Percentiles rank a stretch among this genome's conserved stretches.
These are phyloP conservation scores for Ogataea minuta DNA, from an alignment of 805 yeast genomes.

Conservation along the genomic window DNA sequence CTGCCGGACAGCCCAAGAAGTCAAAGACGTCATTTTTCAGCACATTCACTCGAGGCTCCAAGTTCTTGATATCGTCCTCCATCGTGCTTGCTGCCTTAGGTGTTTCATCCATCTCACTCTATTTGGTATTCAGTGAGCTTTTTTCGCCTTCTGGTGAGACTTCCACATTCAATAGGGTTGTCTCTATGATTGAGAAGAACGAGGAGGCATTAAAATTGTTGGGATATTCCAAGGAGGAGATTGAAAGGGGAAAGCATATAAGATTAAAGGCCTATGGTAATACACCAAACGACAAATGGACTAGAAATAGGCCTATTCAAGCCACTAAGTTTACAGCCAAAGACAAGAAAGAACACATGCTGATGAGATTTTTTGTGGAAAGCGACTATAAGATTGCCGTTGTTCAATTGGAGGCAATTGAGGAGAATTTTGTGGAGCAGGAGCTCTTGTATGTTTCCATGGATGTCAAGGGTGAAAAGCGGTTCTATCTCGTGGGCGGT, in stretches of 20 bases:
- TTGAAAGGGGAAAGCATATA: constrained; percentile 41
- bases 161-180: constrained; percentile 83
- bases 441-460: constrained; percentile 70
- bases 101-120: constrained; percentile 64
- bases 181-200: constrained; percentile 69
- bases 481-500: constrained; percentile 63
- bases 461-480: constrained; percentile 68
- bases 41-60: constrained; percentile 52
- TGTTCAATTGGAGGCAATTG: constrained; percentile 79
- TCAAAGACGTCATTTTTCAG: constrained; percentile 39
- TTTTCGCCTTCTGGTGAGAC: constrained; percentile 91
- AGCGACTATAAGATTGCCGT: constrained; percentile 62
- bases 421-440: constrained; percentile 60
- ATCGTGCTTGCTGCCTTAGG: constrained; percentile 70
- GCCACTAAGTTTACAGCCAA: constrained; percentile 62
- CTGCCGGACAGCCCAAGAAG: constrained; percentile 17
- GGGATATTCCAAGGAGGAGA: constrained; percentile 37
- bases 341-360: constrained; percentile 75
- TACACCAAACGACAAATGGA: constrained; percentile 68
- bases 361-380: constrained; percentile 85
- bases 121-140: constrained; percentile 73
- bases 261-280: constrained; percentile 86
- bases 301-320: constrained; percentile 81
- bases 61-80: constrained; percentile 59
- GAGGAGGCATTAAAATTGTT: constrained; percentile 55